Evolutionary conservation across 75 land plant genomes (phyloP), one percentile per base, ranked within the genome.

Genomic region (Adiantum capillusveneris): DNA sequence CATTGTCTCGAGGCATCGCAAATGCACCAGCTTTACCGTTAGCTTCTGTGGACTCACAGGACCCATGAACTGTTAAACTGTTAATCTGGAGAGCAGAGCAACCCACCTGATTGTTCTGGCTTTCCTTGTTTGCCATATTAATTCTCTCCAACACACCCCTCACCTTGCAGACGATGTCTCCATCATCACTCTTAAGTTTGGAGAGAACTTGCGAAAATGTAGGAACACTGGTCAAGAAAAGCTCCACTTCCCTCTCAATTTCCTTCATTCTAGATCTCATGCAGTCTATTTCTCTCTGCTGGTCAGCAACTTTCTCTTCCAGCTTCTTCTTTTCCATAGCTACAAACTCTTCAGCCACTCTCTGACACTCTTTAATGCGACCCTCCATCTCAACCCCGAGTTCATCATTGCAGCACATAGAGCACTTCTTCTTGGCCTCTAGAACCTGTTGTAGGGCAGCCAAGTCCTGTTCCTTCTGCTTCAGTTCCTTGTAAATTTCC

Each of bases 391-490:
- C 82, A 22, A 29, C 25, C 43, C 64, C 79, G 44, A 85, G 48
- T 61, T 82, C 88, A n/a, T 67, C 63, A 41, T 80, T 86, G 58
- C 74, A 75, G 24, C 56, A 57, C 11, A 71, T 74, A 26, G 73
- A 82, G 43, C 62, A 63, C 22, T 44, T 55, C 18, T 42, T 60
- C 49, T 50, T 43, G 54, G 63, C 71, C 53, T 70, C 62, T 13
- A 87, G 70, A 39, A 60, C 75, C 21, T 73, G 72, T 62, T 67
- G 74, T 29, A 93, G 67, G 11, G 51, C 61, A n/a, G 75, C 65
- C 11, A 88, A 55, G 68, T 88, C 98, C 66, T 78, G 45, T 58
- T 91, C 97, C 75, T 79, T 87, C 62, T 67, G 56, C 51, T 67
- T 27, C 19, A 85, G 72, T 44, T 80, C 75, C 25, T 63, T 69